phyloP scores from a whole-genome alignment of 495 filamentous ascomycete species.

The Aspergillus kassunensis region DNA sequence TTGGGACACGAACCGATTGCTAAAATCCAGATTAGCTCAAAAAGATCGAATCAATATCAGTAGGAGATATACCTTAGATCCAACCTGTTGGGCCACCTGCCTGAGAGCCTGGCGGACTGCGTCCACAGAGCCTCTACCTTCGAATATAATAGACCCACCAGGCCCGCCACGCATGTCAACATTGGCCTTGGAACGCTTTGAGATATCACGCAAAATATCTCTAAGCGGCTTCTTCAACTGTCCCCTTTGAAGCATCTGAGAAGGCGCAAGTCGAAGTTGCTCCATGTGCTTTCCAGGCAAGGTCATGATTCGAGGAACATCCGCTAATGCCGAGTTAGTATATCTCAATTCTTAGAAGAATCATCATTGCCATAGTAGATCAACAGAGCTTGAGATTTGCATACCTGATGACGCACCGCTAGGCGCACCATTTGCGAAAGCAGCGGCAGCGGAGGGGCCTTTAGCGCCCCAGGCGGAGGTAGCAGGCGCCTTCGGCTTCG shows the following conservation, averaged over 20 bases:
- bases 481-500: conserved; percentile 57
- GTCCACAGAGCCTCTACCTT: conserved; percentile 73
- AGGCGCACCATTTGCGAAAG: conserved; percentile 54
- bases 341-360: background rate
- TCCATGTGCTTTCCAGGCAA: conserved; percentile 78
- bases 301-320: conserved; percentile 56
- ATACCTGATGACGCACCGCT: conserved; percentile 47
- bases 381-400: conserved; percentile 5
- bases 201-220: conserved; percentile 84
- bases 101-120: conserved; percentile 76
- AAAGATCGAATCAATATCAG: background rate
- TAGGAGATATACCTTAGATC: conserved; percentile 61
- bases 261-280: conserved; percentile 63
- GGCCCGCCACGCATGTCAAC: conserved; percentile 69
- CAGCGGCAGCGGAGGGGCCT: conserved; percentile 53
- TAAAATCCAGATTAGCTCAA: conserved; percentile 26
- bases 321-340: conserved; percentile 11
- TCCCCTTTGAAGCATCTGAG: conserved; percentile 65
- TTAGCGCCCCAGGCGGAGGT: conserved; percentile 66
- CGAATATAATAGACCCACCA: conserved; percentile 67
- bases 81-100: conserved; percentile 79
- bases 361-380: background rate
- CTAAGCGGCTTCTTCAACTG: conserved; percentile 77
- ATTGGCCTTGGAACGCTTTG: conserved; percentile 78
- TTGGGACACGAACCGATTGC: conserved; percentile 69